Evolutionary conservation across 2,329 filamentous ascomycete genomes (phyloP).

Genomic region (Xylariaceae sp.): DNA sequence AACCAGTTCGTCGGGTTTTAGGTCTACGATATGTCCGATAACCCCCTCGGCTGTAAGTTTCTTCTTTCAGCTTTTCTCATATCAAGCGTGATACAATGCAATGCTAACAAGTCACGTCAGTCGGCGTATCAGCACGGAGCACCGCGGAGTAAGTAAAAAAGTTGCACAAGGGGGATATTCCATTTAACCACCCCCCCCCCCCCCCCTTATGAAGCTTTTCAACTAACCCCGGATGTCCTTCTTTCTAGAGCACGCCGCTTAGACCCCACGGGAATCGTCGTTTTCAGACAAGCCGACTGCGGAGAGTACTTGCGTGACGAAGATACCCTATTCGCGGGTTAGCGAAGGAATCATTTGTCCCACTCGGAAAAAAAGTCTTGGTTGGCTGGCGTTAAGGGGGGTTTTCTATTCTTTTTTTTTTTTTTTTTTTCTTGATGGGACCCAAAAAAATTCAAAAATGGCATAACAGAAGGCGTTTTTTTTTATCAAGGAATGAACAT

Average conservation of each 20-base stretch:
- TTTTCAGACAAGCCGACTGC: slow-evolving; percentile 87
- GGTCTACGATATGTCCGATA: slow-evolving; percentile 84
- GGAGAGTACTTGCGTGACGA: slow-evolving; percentile 91
- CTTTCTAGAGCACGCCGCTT: slow-evolving; percentile 60
- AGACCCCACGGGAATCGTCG: slow-evolving; percentile 84
- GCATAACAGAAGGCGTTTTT: slow-evolving; percentile 17
- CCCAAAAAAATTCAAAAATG: slow-evolving; percentile 4
- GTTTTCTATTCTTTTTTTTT: not conserved
- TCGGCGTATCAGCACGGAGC: slow-evolving; percentile 20
- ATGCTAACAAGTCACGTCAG: slow-evolving; percentile 10
- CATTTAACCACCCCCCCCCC: too few relatives aligned
- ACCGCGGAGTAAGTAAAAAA: slow-evolving; percentile 16
- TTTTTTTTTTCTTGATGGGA: not conserved
- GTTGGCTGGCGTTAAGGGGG: slow-evolving; percentile 21
- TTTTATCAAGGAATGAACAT: slow-evolving; percentile 5
- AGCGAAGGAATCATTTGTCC: slow-evolving; percentile 10
- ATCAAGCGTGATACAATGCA: not conserved
- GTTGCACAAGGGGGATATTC: too few relatives aligned
- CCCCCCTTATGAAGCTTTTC: not conserved
- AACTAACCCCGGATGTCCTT: slow-evolving; percentile 4
- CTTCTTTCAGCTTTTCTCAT: not conserved
- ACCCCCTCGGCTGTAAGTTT: slow-evolving; percentile 64
- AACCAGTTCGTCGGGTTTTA: not conserved
- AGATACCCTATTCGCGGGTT: slow-evolving; percentile 57
- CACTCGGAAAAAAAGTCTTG: not conserved